A percentile compares a stretch with the other conserved stretches of the same genome.
Conservation (phyloP, 805 yeast species). For the Sugiyamaella qingdaonensis region DNA sequence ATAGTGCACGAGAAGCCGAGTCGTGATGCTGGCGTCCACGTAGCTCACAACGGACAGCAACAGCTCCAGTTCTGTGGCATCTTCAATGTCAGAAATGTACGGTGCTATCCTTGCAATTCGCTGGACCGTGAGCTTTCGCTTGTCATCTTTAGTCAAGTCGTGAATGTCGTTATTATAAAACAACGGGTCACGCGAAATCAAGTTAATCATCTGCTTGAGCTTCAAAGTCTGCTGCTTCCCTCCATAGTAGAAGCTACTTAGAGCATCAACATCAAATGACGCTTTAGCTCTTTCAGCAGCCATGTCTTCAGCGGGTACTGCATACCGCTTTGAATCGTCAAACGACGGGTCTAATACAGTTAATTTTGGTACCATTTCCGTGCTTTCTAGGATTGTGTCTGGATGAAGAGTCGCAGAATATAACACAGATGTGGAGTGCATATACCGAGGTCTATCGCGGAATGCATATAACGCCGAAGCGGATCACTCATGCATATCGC, state of each 20-base stretch:
- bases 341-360: not conserved
- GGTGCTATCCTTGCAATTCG: conserved; percentile 30
- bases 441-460: not conserved
- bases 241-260: conserved; percentile 44
- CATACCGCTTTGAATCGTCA: not conserved
- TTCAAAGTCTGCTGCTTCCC: conserved; percentile 37
- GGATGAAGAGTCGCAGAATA: no score
- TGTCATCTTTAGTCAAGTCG: conserved; percentile 43
- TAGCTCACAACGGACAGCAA: conserved; percentile 29
- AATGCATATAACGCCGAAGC: not conserved
- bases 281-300: conserved; percentile 39
- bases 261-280: conserved; percentile 34
- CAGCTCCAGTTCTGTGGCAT: conserved; percentile 27
- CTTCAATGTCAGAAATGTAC: conserved; percentile 22
- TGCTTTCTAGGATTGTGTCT: no score
- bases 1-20: conserved; percentile 82
- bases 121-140: conserved; percentile 36
- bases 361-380: not conserved
- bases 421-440: not conserved
- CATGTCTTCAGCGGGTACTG: conserved; percentile 36
- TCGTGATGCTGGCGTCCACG: conserved; percentile 70
- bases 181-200: conserved; percentile 54
- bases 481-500: not conserved
- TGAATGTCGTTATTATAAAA: conserved; percentile 43
- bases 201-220: conserved; percentile 37